Conservation (phyloP, 768 basidiomycete genomes). For the Hirschioporus abietinus region DNA sequence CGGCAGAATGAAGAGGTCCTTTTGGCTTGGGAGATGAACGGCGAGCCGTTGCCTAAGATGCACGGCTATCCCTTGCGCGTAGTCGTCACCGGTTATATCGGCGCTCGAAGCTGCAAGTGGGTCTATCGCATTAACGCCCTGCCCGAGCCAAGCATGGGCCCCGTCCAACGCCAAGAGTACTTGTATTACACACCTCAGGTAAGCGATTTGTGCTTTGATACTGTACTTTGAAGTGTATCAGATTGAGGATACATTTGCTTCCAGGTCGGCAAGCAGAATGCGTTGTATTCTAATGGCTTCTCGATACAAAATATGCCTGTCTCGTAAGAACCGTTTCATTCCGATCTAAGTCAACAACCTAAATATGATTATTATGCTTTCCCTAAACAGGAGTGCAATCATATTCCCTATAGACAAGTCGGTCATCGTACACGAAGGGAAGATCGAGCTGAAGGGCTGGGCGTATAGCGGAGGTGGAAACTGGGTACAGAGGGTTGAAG, state of each 20-base stretch:
- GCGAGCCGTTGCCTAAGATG: constrained; percentile 42
- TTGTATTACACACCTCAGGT: constrained; percentile 47
- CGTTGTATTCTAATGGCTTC: constrained; percentile 47
- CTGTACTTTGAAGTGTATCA: not conserved
- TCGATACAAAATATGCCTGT: constrained; percentile 56
- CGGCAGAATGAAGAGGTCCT: constrained; percentile 41
- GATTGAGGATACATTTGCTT: not conserved
- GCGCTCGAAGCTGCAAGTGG: constrained; percentile 52
- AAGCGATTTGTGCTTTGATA: constrained; percentile 2
- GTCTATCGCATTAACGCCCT: constrained; percentile 47
- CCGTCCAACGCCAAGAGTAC: constrained; percentile 50
- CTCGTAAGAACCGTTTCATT: constrained; percentile 33
- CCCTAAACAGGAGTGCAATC: constrained; percentile 39
- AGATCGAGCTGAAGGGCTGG: constrained; percentile 38
- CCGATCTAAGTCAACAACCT: constrained; percentile 1
- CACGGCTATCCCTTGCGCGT: constrained; percentile 47
- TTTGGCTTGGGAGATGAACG: constrained; percentile 51
- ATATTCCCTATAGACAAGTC: constrained; percentile 39
- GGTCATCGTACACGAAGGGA: constrained; percentile 44
- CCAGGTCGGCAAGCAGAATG: constrained; percentile 49
- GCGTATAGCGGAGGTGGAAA: constrained; percentile 42
- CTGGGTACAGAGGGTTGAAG: constrained; percentile 53
- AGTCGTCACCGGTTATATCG: constrained; percentile 50
- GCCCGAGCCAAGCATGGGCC: constrained; percentile 41
- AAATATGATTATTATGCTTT: constrained; percentile 1